Percentiles rank a stretch among this genome's conserved stretches.
These are phyloP conservation scores for Gossypium mustelinum DNA, from an alignment of 345 rosid genomes.

Conservation along the genomic window DNA sequence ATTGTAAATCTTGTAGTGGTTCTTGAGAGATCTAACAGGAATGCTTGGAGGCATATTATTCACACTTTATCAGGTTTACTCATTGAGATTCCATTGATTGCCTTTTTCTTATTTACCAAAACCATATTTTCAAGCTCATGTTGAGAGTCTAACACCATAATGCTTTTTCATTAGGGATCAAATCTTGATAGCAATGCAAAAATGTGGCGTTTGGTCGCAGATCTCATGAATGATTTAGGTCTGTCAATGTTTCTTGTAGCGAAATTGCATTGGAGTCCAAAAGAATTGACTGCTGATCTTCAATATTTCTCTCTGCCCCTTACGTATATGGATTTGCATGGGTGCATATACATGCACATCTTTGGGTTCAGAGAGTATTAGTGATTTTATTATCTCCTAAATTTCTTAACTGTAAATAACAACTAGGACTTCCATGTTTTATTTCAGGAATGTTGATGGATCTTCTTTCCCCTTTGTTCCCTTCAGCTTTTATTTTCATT, in stretches of 20 bases:
- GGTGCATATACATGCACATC: not conserved
- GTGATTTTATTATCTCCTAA: not conserved
- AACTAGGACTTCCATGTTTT: constrained; percentile 19
- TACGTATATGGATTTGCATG: not conserved
- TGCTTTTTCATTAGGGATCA: constrained; percentile 59
- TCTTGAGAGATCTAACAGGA: constrained; percentile 92
- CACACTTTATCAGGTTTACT: constrained; percentile 81
- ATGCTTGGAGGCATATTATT: constrained; percentile 95
- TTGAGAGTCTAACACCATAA: constrained; percentile 7
- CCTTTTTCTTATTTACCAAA: not conserved
- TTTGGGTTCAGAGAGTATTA: not conserved
- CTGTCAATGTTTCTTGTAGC: constrained; percentile 20
- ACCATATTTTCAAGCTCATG: not conserved
- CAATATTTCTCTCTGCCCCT: not conserved
- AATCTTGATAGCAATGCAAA: constrained; percentile 87
- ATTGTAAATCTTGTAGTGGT: constrained; percentile 57
- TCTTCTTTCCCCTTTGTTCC: constrained; percentile 84
- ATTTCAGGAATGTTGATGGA: constrained; percentile 96
- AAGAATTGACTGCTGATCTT: not conserved
- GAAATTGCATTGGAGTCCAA: not conserved
- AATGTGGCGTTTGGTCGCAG: constrained; percentile 97
- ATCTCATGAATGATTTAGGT: constrained; percentile 96
- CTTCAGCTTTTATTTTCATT: constrained; percentile 80
- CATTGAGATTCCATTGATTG: constrained; percentile 8
- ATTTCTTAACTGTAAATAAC: constrained; percentile 13